Evolutionary conservation across 805 yeast species (phyloP), one percentile per base, ranked within the genome.

Genomic region (Saccharomycopsis synnaedendra): DNA sequence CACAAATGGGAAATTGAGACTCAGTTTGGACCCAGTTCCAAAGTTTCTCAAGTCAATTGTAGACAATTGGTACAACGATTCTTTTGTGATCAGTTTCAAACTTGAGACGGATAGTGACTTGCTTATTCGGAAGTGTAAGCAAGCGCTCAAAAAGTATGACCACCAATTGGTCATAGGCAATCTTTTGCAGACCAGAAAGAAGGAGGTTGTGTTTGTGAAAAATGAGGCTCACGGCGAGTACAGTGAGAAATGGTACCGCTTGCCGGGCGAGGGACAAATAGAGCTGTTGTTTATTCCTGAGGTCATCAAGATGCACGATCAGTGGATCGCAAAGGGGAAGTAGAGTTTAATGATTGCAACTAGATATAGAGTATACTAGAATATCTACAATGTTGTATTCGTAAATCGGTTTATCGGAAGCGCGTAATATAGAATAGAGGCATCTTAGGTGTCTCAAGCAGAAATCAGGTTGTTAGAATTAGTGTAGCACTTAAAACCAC

Each of bases 81-180:
- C 97, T 1, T 85, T 88, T 95, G 86, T 93, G 49, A 84, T 90
- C 1, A 85, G 95, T 11, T 93, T 93, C 67, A 93, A 93, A 63
- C 72, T 93, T 45, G 98, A 93, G 60, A 93, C 98, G 0, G 98
- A 93, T 62, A 61, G 65, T 48, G 56, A 68, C 5, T 76, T 93
- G 29, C 67, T 93, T 54, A 71, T 88, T 42, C 69, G 72, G 49
- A 93, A 93, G 65, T 85, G 96, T 7, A 68, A 69, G 44, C 78
- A 74, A 49, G 97, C 98, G 0, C 71, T 93, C 50, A 76, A 76
- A 31, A 72, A 96, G 50, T 93, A 93, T 63, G 83, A 79, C 52
- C 98, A 93, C 64, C 97, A 90, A 63, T 67, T 93, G 46, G 98
- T 93, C 8, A 88, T 93, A 61, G 98, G 98, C 3, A 93, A 93